These are phyloP conservation scores for Plasmodium blacklocki DNA, from an alignment of 169 alveolate species.

Conservation along the genomic window DNA sequence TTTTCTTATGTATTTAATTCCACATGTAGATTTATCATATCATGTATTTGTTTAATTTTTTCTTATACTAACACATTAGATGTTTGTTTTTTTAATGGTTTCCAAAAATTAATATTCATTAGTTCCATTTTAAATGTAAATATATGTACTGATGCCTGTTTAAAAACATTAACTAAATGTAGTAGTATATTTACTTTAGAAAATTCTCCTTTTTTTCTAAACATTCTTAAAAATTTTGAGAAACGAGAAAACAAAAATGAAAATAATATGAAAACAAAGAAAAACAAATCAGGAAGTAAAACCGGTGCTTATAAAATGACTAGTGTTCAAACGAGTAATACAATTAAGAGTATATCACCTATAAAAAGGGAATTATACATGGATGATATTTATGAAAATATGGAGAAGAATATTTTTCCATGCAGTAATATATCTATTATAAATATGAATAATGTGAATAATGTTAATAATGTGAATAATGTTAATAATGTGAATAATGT, in stretches of 20 bases:
- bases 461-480: too few relatives aligned
- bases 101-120: slow-evolving; percentile 66
- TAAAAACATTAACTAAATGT: slow-evolving; percentile 74
- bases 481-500: too few relatives aligned
- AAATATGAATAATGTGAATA: too few relatives aligned
- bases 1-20: slow-evolving; percentile 58
- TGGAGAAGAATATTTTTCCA: too few relatives aligned
- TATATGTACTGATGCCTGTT: slow-evolving; percentile 59
- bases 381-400: too few relatives aligned
- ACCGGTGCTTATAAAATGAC: not conserved
- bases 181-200: slow-evolving; percentile 74
- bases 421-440: too few relatives aligned
- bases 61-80: slow-evolving; percentile 70
- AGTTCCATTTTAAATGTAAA: slow-evolving; percentile 60
- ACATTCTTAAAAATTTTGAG: slow-evolving; percentile 66
- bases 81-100: slow-evolving; percentile 62
- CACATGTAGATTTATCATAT: slow-evolving; percentile 73
- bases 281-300: slow-evolving; percentile 23
- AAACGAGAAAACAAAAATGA: slow-evolving; percentile 31
- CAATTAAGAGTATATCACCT: not conserved
- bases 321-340: not conserved
- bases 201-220: slow-evolving; percentile 72
- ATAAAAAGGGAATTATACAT: slow-evolving; percentile 3
- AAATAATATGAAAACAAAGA: slow-evolving; percentile 28
- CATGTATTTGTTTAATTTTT: slow-evolving; percentile 63